These are phyloP conservation scores for Salix udensis DNA, from an alignment of 345 rosid genomes.

Conservation along the genomic window DNA sequence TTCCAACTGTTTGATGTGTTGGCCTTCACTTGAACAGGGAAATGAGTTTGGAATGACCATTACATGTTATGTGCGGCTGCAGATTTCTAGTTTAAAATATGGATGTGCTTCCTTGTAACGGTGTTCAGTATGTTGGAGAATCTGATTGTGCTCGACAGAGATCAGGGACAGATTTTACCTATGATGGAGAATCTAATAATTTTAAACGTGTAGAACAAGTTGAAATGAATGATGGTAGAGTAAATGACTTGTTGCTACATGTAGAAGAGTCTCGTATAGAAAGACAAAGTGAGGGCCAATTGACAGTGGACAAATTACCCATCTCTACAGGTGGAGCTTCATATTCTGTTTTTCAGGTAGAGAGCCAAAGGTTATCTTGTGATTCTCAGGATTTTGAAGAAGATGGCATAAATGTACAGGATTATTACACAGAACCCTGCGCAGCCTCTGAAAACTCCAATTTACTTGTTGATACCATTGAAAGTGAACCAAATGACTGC, in stretches of 20 bases:
- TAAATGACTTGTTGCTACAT: conserved; percentile 33
- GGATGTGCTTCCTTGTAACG: conserved; percentile 59
- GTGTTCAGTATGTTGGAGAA: conserved; percentile 45
- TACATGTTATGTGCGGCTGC: conserved; percentile 9
- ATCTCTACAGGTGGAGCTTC: conserved; percentile 44
- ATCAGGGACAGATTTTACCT: conserved; percentile 25
- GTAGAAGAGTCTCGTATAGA: conserved; percentile 31
- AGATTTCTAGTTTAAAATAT: conserved; percentile 33
- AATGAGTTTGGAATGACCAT: conserved; percentile 7
- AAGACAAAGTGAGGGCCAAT: conserved; percentile 32
- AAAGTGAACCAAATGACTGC: conserved; percentile 45
- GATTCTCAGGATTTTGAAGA: conserved; percentile 51
- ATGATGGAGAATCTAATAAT: conserved; percentile 33
- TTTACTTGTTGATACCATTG: conserved; percentile 43
- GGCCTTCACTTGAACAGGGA: conserved; percentile 29
- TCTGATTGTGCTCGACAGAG: conserved; percentile 40
- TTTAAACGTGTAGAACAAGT: conserved; percentile 35
- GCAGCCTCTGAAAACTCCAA: conserved; percentile 43
- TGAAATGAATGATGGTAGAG: conserved; percentile 31
- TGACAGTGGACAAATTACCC: conserved; percentile 28
- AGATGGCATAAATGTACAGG: conserved; percentile 40
- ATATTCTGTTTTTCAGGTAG: conserved; percentile 40
- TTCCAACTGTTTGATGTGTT: conserved; percentile 14
- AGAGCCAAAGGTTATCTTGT: conserved; percentile 41
- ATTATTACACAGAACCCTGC: conserved; percentile 30